Conservation (phyloP, 176 grass and related monocot genomes). For the Eremochloa ophiuroides region DNA sequence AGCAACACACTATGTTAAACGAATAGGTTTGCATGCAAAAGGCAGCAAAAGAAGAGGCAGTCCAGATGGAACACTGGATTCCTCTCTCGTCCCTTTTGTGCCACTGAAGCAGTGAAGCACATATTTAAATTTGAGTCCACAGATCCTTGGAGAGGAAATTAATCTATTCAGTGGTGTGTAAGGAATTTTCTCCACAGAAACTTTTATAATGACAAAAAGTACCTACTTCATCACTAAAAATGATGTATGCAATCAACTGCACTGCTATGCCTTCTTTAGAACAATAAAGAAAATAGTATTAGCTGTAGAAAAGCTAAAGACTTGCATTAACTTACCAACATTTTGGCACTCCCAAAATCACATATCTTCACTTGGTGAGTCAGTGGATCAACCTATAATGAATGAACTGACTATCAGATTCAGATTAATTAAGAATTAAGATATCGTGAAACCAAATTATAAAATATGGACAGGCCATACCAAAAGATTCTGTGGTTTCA, state of each 20-base stretch:
- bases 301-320: not conserved
- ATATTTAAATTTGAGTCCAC: not conserved
- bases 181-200: not conserved
- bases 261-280: not conserved
- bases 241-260: not conserved
- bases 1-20: not conserved
- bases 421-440: not conserved
- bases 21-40: not conserved
- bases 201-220: not conserved
- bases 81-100: not conserved
- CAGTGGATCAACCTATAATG: slow-evolving; percentile 77
- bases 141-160: not conserved
- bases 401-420: not conserved
- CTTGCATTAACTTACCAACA: slow-evolving; percentile 66
- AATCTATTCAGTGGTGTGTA: not conserved
- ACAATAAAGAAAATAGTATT: not conserved
- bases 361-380: slow-evolving; percentile 98
- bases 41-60: not conserved
- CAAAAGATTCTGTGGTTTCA: slow-evolving; percentile 98
- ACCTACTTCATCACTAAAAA: not conserved
- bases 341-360: slow-evolving; percentile 98
- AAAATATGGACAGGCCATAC: slow-evolving; percentile 39
- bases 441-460: not conserved
- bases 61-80: not conserved
- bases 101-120: not conserved